A percentile compares a stretch with the other conserved stretches of the same genome.
phyloP scores from a whole-genome alignment of 1,284 basidiomycete species.

The Hortiboletus rubellus region DNA sequence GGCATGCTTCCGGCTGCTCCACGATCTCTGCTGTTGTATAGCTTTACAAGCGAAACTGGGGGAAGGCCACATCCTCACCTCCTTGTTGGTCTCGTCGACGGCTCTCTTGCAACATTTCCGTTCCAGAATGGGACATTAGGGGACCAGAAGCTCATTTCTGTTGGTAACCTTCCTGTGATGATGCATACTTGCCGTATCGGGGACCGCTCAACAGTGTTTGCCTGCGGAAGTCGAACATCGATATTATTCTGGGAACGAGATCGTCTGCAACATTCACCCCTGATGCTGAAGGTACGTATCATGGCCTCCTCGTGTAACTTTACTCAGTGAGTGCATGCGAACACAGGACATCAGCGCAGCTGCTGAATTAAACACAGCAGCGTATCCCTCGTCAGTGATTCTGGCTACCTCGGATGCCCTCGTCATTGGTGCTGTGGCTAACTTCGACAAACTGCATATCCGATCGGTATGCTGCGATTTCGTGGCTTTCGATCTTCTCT shows the following conservation, averaged over 20 bases:
- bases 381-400: conserved; percentile 55
- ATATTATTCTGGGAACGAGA: conserved; percentile 69
- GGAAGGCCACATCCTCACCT: conserved; percentile 54
- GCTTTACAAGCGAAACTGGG: conserved; percentile 49
- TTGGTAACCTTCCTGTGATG: conserved; percentile 71
- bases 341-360: conserved; percentile 62
- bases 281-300: conserved; percentile 67
- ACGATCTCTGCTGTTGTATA: conserved; percentile 69
- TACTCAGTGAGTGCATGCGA: background rate
- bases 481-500: background rate
- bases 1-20: conserved; percentile 57
- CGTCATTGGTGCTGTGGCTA: conserved; percentile 63
- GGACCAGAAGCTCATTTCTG: conserved; percentile 57
- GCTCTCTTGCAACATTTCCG: conserved; percentile 66
- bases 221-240: conserved; percentile 61
- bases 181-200: conserved; percentile 55
- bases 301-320: background rate
- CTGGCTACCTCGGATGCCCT: conserved; percentile 58
- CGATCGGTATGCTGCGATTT: conserved; percentile 56
- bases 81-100: conserved; percentile 80
- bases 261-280: conserved; percentile 65
- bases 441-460: conserved; percentile 80
- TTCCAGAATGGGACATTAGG: conserved; percentile 46
- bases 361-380: conserved; percentile 47
- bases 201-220: conserved; percentile 57